Base-by-base conservation (phyloP, 331 rosid genomes). In the Phaseolus coccineus region DNA sequence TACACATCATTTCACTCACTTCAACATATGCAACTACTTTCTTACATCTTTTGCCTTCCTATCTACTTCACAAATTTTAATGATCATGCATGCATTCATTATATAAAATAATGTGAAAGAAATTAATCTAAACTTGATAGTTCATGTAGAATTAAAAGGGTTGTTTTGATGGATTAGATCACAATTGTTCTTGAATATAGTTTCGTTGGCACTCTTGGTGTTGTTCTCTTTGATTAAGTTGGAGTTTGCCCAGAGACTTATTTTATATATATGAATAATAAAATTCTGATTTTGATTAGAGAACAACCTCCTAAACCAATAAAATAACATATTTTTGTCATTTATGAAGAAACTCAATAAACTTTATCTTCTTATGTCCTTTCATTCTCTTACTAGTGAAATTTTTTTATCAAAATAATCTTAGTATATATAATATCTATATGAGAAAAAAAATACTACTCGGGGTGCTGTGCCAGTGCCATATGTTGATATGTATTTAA, bases 401-500 rank as follows among this genome's bases (percentile, higher is more conserved):
- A 19, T 19, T 19, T 19, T 19, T 19, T 19, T 42, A 42, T 9
- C 47, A 46, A 12, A 11, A 46, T 11, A 46, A 12, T 11, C 4
- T 46, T 12, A 44, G 50, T 11, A 8, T 24, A 7, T 53, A 19
- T 19, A n/a, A 31, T 31, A 33, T 33, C 4, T 35, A 35, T 35
- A 35, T 35, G 39, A 4, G 5, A 4, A 6, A 35, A 4, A 1
- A 3, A 33, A 3, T 7, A 8, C 31, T 24, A 28, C 40, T 59
- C 5, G 14, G 14, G 66, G 3, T 3, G 46, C 11, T 8, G 46
- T 40, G 46, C 16, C 4, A 5, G 39, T n/a, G n/a, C 31, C 24
- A 37, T 39, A n/a, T 39, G 67, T 52, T 53, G 74, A 65, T 80
- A 44, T 4, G 16, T 77, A 53, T 39, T 16, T 11, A 42, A 42